Conservation (phyloP, 805 yeast genomes). For the Pichia californica region DNA sequence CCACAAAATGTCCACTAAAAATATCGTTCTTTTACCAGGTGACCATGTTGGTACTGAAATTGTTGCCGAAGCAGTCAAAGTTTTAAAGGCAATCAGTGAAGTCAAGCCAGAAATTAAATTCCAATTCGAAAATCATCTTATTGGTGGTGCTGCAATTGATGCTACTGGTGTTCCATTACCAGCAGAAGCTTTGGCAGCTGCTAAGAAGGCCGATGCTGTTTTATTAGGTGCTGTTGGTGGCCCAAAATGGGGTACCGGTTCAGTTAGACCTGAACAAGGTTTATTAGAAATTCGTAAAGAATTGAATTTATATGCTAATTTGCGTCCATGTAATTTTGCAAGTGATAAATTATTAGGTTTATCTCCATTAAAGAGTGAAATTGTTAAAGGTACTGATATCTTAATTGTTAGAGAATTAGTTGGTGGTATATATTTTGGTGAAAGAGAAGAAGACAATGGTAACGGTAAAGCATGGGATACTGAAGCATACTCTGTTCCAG, state of each 20-base stretch:
- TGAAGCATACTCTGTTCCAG: conserved; percentile 84
- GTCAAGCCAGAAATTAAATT: conserved; percentile 55
- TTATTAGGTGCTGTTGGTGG: conserved; percentile 98
- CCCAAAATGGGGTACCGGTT: conserved; percentile 98
- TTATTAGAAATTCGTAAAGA: conserved; percentile 90
- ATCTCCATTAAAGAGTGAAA: conserved; percentile 80
- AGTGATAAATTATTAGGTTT: conserved; percentile 76
- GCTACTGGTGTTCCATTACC: conserved; percentile 92
- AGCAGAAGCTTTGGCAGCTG: conserved; percentile 73
- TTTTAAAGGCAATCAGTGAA: conserved; percentile 68
- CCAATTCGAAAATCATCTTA: conserved; percentile 74
- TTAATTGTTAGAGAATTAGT: conserved; percentile 93
- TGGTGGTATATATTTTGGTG: conserved; percentile 98
- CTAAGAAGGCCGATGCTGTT: conserved; percentile 90
- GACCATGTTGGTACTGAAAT: conserved; percentile 96
- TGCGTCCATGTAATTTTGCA: conserved; percentile 94
- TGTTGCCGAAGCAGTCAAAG: conserved; percentile 86
- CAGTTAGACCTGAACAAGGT: conserved; percentile 97
- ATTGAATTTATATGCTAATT: conserved; percentile 87
- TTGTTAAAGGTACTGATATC: conserved; percentile 87
- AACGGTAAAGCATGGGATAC: conserved; percentile 88
- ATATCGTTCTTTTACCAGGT: conserved; percentile 85
- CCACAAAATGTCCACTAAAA: conserved; percentile 40
- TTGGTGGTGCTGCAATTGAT: conserved; percentile 98
- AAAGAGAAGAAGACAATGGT: conserved; percentile 86